Evolutionary conservation across 2,329 filamentous ascomycete species (phyloP).

Genomic region (Pseudogymnoascus sp.): DNA sequence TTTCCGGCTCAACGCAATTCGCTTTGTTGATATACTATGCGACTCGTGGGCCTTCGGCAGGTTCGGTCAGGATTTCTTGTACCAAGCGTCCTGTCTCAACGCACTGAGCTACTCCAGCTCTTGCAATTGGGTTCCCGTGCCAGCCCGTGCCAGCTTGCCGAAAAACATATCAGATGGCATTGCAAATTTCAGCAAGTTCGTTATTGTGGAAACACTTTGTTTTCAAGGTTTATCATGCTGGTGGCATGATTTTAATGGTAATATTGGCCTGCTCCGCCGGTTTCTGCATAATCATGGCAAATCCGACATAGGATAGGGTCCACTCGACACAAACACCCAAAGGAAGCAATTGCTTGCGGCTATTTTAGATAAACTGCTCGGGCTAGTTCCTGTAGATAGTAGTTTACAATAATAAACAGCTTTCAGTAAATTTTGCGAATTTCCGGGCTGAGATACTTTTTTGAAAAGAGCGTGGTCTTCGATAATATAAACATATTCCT

Average conservation of each 20-base stretch:
- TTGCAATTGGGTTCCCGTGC: background rate
- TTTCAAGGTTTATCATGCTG: background rate
- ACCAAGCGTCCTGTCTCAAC: background rate
- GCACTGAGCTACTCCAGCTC: background rate
- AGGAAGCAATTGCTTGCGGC: conserved; percentile 3
- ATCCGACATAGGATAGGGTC: conserved; percentile 6
- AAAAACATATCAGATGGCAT: background rate
- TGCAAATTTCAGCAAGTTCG: background rate
- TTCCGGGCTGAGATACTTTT: background rate
- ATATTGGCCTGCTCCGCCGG: conserved; percentile 5
- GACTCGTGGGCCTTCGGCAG: background rate
- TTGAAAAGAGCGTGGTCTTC: background rate
- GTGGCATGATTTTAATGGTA: background rate
- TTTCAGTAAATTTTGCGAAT: background rate
- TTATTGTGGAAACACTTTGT: background rate
- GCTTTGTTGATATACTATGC: background rate
- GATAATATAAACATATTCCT: background rate
- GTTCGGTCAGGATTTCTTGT: background rate
- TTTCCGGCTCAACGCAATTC: background rate
- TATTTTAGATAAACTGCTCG: background rate
- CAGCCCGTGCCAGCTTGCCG: background rate
- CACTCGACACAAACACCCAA: background rate
- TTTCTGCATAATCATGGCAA: conserved; percentile 2
- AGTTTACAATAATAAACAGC: background rate
- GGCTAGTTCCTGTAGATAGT: conserved; percentile 3